Conservation (phyloP, 148 eudicot genomes). For the Silene uniflora region DNA sequence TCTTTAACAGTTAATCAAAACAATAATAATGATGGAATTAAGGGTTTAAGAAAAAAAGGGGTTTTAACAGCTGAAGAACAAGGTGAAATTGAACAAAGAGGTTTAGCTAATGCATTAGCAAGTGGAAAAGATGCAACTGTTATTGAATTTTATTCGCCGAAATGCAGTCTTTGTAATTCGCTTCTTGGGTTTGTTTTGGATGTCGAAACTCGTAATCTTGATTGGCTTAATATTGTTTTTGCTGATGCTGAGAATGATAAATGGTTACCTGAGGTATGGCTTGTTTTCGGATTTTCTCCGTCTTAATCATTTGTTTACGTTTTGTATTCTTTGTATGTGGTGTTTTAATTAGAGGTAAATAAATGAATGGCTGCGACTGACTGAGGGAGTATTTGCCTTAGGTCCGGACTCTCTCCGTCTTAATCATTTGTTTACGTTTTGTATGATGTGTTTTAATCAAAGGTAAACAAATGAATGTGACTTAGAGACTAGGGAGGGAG, state of each 20-base stretch:
- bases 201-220: constrained; percentile 63
- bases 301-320: too few species aligned
- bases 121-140: constrained; percentile 81
- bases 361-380: too few species aligned
- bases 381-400: too few species aligned
- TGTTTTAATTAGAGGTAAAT: too few species aligned
- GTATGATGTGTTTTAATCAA: too few species aligned
- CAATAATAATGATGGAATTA: neutral
- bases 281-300: neutral
- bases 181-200: constrained; percentile 64
- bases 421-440: too few species aligned
- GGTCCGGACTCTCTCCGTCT: too few species aligned
- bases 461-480: too few species aligned
- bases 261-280: constrained; percentile 90
- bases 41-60: constrained; percentile 21
- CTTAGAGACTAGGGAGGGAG: too few species aligned
- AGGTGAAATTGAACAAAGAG: constrained; percentile 90
- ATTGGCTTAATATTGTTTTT: constrained; percentile 88
- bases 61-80: constrained; percentile 51
- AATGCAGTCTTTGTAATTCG: constrained; percentile 83
- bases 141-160: constrained; percentile 82
- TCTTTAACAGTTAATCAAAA: constrained; percentile 9
- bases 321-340: too few species aligned
- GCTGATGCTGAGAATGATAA: constrained; percentile 87
- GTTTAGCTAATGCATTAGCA: constrained; percentile 62